Percentiles rank a stretch among this genome's conserved stretches.
Conservation (phyloP, 2,329 filamentous ascomycete genomes). For the Colletotrichum aenigma region DNA sequence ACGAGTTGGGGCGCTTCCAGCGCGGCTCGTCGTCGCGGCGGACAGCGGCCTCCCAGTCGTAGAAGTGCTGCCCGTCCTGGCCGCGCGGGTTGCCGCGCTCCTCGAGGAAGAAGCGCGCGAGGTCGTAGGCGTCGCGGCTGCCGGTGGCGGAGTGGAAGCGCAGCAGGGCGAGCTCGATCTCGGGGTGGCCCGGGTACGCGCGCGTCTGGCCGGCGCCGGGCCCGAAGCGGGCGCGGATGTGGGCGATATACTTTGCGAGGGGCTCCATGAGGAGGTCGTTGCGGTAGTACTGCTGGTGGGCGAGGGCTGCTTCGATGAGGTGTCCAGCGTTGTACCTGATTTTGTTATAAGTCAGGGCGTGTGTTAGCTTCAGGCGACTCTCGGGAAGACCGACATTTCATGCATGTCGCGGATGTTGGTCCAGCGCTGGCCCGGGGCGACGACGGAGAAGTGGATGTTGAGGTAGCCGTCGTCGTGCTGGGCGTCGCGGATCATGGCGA, state of each 20-base stretch:
- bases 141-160: conserved; percentile 36
- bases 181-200: conserved; percentile 65
- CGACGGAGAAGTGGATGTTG: conserved; percentile 66
- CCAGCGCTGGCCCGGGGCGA: conserved; percentile 59
- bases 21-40: conserved; percentile 27
- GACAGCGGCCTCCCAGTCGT: conserved; percentile 51
- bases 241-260: conserved; percentile 57
- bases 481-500: conserved; percentile 59
- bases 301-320: conserved; percentile 64
- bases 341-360: neutral
- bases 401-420: conserved; percentile 66
- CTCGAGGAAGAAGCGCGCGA: conserved; percentile 61
- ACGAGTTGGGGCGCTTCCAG: conserved; percentile 52
- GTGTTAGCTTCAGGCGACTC: neutral
- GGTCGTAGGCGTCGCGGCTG: conserved; percentile 38
- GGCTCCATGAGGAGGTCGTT: conserved; percentile 56
- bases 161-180: conserved; percentile 53
- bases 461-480: conserved; percentile 67
- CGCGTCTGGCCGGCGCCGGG: conserved; percentile 51
- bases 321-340: conserved; percentile 64
- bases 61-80: conserved; percentile 55
- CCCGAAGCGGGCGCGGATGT: conserved; percentile 57
- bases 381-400: conserved; percentile 50
- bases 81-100: conserved; percentile 58
- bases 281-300: conserved; percentile 56